Percentiles rank a stretch among this genome's conserved stretches.
Evolutionary conservation across 768 basidiomycete genomes (phyloP).

Genomic region (Boletus sp.): DNA sequence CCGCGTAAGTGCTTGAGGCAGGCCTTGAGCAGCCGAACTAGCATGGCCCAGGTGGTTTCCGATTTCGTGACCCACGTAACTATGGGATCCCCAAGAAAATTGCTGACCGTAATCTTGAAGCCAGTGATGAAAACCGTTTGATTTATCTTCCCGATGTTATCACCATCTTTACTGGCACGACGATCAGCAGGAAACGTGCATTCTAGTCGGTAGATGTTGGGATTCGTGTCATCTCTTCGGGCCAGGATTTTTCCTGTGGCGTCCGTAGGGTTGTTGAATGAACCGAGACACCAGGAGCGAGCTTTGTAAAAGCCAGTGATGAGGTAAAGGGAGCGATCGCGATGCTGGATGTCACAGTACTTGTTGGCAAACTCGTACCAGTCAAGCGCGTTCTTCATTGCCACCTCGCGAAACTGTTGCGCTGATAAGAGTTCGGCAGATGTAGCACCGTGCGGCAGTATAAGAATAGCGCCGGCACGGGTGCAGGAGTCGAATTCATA

Average conservation of each 20-base stretch:
- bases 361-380: background rate
- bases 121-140: slow-evolving; percentile 1
- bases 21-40: background rate
- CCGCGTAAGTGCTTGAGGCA: background rate
- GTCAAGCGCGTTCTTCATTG: background rate
- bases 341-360: background rate
- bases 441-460: background rate
- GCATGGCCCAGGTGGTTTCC: background rate
- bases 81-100: background rate
- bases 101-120: background rate
- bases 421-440: background rate
- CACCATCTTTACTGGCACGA: background rate
- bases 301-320: slow-evolving; percentile 2
- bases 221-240: background rate
- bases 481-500: background rate
- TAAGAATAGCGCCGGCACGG: background rate
- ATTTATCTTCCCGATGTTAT: background rate
- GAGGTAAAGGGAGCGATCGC: background rate
- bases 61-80: background rate
- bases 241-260: background rate
- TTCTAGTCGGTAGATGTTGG: background rate
- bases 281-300: background rate
- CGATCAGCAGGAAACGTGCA: background rate
- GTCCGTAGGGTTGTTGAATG: background rate
- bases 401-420: background rate